Conservation (phyloP, 2,329 filamentous ascomycete species). For the Leptoxyphium fumago region DNA sequence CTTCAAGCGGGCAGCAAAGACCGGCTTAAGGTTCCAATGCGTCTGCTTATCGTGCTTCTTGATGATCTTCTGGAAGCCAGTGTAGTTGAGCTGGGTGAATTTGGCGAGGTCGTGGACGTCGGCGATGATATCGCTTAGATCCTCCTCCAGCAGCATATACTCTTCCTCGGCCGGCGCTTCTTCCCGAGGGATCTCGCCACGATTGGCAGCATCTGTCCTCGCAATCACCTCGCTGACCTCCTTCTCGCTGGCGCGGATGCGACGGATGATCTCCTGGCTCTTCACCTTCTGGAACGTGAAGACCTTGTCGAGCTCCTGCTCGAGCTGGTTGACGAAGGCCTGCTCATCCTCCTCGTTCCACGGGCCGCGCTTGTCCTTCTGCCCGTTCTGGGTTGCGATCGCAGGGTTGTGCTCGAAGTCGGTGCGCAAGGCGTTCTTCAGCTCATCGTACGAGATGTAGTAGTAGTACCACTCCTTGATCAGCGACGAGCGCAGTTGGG, state of each 20-base stretch:
- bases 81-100: slow-evolving; percentile 97
- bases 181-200: slow-evolving; percentile 19
- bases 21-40: slow-evolving; percentile 78
- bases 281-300: slow-evolving; percentile 97
- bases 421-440: slow-evolving; percentile 75
- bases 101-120: slow-evolving; percentile 97
- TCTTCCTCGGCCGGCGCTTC: slow-evolving; percentile 65
- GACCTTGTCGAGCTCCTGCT: slow-evolving; percentile 90
- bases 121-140: slow-evolving; percentile 93
- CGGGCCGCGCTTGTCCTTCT: slow-evolving; percentile 32
- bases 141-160: slow-evolving; percentile 84
- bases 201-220: slow-evolving; percentile 36
- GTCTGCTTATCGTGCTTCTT: slow-evolving; percentile 98
- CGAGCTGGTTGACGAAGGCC: slow-evolving; percentile 71
- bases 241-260: slow-evolving; percentile 74
- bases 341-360: slow-evolving; percentile 92
- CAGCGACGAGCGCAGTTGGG: slow-evolving; percentile 87
- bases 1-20: slow-evolving; percentile 89
- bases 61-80: slow-evolving; percentile 98
- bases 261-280: slow-evolving; percentile 83
- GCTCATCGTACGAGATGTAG: slow-evolving; percentile 93
- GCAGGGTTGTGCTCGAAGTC: slow-evolving; percentile 42
- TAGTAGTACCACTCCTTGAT: slow-evolving; percentile 97
- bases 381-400: slow-evolving; percentile 13
- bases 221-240: slow-evolving; percentile 81